Conservation (phyloP, 345 rosid species). For the Camelina laxa region DNA sequence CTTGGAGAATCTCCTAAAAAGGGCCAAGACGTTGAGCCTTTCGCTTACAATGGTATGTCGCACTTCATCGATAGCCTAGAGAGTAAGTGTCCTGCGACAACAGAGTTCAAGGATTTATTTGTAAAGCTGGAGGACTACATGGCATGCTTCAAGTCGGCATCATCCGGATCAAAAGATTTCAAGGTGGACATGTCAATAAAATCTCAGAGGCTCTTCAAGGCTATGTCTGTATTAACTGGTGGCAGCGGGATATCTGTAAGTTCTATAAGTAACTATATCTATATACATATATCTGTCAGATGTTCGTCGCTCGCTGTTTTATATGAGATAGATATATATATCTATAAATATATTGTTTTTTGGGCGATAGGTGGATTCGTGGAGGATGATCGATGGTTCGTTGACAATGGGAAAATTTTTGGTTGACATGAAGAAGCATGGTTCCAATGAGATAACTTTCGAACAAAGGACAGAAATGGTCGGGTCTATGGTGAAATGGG, state of each 20-base stretch:
- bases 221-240: constrained; percentile 1
- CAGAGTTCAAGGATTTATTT: constrained; percentile 33
- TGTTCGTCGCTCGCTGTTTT: no score
- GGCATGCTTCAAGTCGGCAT: not conserved
- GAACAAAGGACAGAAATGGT: not conserved
- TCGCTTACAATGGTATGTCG: constrained; percentile 37
- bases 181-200: not conserved
- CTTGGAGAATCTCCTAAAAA: constrained; percentile 15
- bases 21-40: constrained; percentile 39
- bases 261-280: not conserved
- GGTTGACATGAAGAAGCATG: not conserved
- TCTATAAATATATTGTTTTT: no score
- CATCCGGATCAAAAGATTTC: not conserved
- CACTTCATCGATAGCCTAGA: constrained; percentile 35
- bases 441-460: constrained; percentile 12
- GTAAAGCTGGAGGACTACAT: constrained; percentile 19
- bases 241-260: constrained; percentile 8
- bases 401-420: constrained; percentile 1
- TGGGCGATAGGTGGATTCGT: constrained; percentile 11
- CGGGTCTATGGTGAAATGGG: constrained; percentile 1
- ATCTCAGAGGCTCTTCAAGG: constrained; percentile 7
- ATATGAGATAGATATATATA: no score
- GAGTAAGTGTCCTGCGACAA: constrained; percentile 18
- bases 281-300: no score
- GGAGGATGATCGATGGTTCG: not conserved